phyloP scores from a whole-genome alignment of 371 early-diverging fungal species.

The Chytridiales sp. region DNA sequence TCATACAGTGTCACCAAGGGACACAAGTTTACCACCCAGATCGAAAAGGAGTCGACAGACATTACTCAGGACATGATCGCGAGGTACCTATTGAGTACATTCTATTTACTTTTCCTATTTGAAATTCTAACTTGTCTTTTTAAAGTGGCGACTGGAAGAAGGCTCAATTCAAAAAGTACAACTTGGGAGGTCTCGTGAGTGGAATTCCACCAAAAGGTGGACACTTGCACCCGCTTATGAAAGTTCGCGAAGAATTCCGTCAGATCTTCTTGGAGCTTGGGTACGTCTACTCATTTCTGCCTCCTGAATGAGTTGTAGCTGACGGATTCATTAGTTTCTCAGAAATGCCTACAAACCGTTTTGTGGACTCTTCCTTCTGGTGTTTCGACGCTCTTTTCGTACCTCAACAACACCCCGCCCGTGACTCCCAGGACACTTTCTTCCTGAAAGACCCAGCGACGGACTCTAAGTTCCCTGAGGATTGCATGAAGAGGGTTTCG shows the following conservation, averaged over 20 bases:
- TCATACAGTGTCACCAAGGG: constrained; percentile 91
- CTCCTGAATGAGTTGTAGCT: background rate
- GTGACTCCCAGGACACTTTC: constrained; percentile 99
- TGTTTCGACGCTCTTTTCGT: constrained; percentile 99
- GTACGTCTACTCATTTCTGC: constrained; percentile 38
- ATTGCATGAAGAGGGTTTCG: constrained; percentile 90
- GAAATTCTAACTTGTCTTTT: constrained; percentile 6
- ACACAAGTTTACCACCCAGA: constrained; percentile 74
- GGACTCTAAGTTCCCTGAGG: constrained; percentile 75
- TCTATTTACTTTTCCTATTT: constrained; percentile 20
- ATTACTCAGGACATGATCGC: constrained; percentile 94
- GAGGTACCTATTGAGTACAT: constrained; percentile 49
- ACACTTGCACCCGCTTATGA: constrained; percentile 98
- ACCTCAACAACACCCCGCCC: constrained; percentile 99
- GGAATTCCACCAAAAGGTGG: constrained; percentile 88
- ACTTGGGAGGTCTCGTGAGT: constrained; percentile 81
- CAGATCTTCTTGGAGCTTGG: constrained; percentile 99
- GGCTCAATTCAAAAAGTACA: constrained; percentile 96
- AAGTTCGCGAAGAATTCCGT: constrained; percentile 98
- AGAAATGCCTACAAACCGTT: constrained; percentile 99
- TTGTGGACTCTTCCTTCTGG: constrained; percentile 99
- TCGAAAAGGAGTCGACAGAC: constrained; percentile 91
- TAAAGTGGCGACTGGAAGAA: constrained; percentile 88
- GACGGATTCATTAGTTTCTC: constrained; percentile 67
- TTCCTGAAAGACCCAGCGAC: constrained; percentile 89